Evolutionary conservation across 208 protist species (phyloP).

Genomic region (Leishmania tarentolae): DNA sequence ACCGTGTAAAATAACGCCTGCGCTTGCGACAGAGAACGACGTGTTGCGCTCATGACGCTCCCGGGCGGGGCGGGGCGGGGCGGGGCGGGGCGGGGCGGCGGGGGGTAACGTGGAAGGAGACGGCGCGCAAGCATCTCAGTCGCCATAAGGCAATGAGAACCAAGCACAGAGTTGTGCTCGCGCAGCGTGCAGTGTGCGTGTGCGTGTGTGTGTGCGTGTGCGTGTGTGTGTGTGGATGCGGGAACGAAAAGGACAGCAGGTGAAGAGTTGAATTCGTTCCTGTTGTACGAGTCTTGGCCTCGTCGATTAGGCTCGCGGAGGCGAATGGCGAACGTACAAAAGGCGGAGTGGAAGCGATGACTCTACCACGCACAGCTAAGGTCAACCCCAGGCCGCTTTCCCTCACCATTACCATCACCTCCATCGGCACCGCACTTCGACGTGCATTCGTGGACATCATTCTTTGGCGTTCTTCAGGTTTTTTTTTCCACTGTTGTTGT

Average conservation of each 20-base stretch:
- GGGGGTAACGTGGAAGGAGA: neutral
- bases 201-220: too few species aligned
- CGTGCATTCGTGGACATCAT: neutral
- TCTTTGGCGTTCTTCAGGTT: neutral
- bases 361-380: neutral
- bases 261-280: too few species aligned
- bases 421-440: neutral
- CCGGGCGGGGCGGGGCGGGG: too few species aligned
- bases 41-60: neutral
- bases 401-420: neutral
- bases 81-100: too few species aligned
- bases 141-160: too few species aligned
- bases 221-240: too few species aligned
- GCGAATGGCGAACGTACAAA: neutral
- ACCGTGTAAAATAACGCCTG: conserved; percentile 41
- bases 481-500: neutral
- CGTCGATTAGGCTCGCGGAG: neutral
- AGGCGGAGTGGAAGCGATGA: neutral
- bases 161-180: too few species aligned
- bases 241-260: neutral
- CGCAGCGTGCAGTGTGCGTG: too few species aligned
- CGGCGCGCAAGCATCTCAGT: neutral
- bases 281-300: too few species aligned
- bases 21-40: neutral
- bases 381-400: neutral